Conservation (phyloP, 2,329 filamentous ascomycete species). For the Aureobasidium pullulans region DNA sequence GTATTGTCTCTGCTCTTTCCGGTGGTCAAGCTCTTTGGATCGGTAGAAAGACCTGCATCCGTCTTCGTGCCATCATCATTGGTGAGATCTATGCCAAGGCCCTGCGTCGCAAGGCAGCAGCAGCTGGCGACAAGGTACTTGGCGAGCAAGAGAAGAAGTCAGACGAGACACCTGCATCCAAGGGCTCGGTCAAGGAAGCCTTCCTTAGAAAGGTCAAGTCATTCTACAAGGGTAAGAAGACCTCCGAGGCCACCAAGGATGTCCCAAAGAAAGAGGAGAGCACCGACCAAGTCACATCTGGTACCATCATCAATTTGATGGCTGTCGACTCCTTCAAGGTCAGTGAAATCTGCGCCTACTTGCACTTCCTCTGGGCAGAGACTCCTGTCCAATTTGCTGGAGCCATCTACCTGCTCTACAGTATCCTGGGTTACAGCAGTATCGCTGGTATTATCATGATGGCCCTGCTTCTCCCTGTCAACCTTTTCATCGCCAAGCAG, state of each 20-base stretch:
- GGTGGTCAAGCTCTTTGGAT: conserved; percentile 88
- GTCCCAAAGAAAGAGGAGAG: conserved; percentile 26
- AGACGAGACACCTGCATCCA: conserved; percentile 24
- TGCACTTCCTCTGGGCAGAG: conserved; percentile 91
- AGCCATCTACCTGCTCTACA: conserved; percentile 74
- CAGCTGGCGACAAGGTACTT: conserved; percentile 65
- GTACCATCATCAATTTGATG: conserved; percentile 99
- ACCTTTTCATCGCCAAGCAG: conserved; percentile 77
- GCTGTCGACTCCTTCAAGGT: conserved; percentile 99
- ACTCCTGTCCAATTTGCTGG: conserved; percentile 83
- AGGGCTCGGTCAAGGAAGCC: conserved; percentile 27
- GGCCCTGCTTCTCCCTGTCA: conserved; percentile 79
- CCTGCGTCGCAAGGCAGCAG: conserved; percentile 78
- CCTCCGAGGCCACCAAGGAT: conserved; percentile 38
- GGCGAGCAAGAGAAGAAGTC: conserved; percentile 47
- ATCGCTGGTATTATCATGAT: conserved; percentile 90
- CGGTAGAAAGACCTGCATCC: conserved; percentile 88
- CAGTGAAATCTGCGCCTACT: conserved; percentile 84
- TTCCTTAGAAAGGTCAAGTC: conserved; percentile 41
- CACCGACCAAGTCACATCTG: conserved; percentile 74
- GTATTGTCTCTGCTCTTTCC: conserved; percentile 70
- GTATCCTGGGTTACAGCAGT: conserved; percentile 84
- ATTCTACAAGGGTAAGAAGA: conserved; percentile 54
- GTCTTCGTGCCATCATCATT: conserved; percentile 87
- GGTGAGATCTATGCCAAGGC: conserved; percentile 97